Conservation (phyloP, 495 filamentous ascomycete species). For the Astrothelium macrocarpum region DNA sequence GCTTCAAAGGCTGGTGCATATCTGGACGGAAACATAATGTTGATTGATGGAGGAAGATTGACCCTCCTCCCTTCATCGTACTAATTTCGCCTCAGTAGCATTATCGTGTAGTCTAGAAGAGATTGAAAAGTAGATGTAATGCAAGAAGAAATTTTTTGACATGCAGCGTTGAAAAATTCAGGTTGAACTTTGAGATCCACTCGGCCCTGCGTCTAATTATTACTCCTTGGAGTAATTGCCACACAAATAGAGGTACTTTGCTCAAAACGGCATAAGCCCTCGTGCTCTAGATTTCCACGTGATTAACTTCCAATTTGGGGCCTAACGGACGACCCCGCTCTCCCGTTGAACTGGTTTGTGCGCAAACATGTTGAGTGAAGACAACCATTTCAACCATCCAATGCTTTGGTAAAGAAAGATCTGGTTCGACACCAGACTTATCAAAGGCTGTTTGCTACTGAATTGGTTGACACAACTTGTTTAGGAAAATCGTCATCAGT, state of each 20-base stretch:
- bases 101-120: no score
- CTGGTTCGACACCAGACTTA: no score
- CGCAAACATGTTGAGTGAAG: background rate
- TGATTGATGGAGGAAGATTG: slow-evolving; percentile 34
- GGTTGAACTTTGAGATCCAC: no score
- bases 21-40: slow-evolving; percentile 29
- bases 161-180: no score
- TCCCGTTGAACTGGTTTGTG: background rate
- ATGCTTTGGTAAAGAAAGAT: no score
- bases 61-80: slow-evolving; percentile 24
- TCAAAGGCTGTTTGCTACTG: no score
- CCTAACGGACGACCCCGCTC: background rate
- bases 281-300: background rate
- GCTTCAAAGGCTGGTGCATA: slow-evolving; percentile 27
- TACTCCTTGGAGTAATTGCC: no score
- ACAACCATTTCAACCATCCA: background rate
- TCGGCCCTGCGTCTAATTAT: no score
- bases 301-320: background rate
- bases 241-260: background rate
- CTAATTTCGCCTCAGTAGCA: slow-evolving; percentile 11
- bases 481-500: background rate
- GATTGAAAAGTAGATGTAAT: background rate
- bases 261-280: background rate
- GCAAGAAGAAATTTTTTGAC: background rate
- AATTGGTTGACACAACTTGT: background rate